A percentile compares a stretch with the other conserved stretches of the same genome.
These are phyloP conservation scores for Boletus reticulatus DNA, from an alignment of 768 basidiomycete genomes.

Conservation along the genomic window DNA sequence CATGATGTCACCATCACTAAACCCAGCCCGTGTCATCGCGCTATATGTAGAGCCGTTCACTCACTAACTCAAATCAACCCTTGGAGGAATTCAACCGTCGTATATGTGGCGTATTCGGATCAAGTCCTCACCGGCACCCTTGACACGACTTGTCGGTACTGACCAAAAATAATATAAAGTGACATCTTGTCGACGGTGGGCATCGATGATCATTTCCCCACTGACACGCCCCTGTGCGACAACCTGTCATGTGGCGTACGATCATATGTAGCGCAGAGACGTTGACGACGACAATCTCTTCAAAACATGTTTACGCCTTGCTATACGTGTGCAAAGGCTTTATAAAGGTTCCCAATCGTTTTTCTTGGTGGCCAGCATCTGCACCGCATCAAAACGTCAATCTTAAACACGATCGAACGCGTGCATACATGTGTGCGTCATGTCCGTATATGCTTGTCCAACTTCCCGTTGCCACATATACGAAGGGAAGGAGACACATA, in stretches of 20 bases:
- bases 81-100: neutral
- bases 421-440: neutral
- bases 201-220: neutral
- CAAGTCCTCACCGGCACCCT: neutral
- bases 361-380: neutral
- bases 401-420: neutral
- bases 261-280: constrained; percentile 1
- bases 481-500: too few species aligned
- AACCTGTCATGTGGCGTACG: constrained; percentile 10
- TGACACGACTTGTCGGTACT: neutral
- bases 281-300: neutral
- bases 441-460: neutral
- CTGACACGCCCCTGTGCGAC: neutral
- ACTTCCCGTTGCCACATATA: neutral
- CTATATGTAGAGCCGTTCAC: too few species aligned
- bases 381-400: neutral
- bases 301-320: neutral
- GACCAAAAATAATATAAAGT: too few species aligned
- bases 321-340: neutral
- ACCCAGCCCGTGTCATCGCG: neutral
- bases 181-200: neutral
- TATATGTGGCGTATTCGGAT: neutral
- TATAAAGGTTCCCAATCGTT: neutral
- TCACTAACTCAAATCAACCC: too few species aligned
- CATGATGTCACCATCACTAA: neutral